Evolutionary conservation across 2,329 filamentous ascomycete genomes (phyloP), one percentile per base, ranked within the genome.

Genomic region (Aureobasidium sp.): DNA sequence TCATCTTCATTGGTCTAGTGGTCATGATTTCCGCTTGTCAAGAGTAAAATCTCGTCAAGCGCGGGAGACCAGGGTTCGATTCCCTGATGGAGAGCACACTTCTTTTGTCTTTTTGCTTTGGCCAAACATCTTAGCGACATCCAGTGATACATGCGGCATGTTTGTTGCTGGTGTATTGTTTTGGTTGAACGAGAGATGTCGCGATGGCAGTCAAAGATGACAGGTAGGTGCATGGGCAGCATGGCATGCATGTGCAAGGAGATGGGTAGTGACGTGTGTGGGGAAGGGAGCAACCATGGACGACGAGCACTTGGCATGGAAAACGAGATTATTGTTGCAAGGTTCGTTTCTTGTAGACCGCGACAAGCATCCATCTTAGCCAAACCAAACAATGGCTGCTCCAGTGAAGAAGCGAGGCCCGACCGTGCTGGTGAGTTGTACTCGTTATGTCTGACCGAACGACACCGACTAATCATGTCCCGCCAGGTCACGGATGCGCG

Each of bases 401-500:
- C 64, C 64, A 13, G 59, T 54, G 25, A 58, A 63, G 42, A 63
- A 62, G 66, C 71, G 76, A 61, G 77, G 75, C 62, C 76, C 76
- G 59, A 74, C 76, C 62, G 76, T 78, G 47, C 66, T 78, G 69
- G 77, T 79, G 7, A 30, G 47, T 61, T 32, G 10, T 1, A 21
- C 4, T 5, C n/a, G n/a, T 25, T 27, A 5, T 16, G 21, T 11
- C 2, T n/a, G 21, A 34, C 10, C 29, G 5, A 21, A 21, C 32
- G 15, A 27, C 45, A 48, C 15, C 21, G 10, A 27, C 11, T 47
- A 55, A 49, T 52, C 62, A 49, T 47, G 57, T 55, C 59, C 48
- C 44, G 34, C 53, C 66, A 83, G 81, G 83, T 86, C 66, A 85
- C 82, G 48, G 83, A 85, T 67, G 73, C 83, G 59, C 78, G 83